Base-by-base conservation (phyloP, 495 filamentous ascomycete genomes). In the Patellaria atrata region DNA sequence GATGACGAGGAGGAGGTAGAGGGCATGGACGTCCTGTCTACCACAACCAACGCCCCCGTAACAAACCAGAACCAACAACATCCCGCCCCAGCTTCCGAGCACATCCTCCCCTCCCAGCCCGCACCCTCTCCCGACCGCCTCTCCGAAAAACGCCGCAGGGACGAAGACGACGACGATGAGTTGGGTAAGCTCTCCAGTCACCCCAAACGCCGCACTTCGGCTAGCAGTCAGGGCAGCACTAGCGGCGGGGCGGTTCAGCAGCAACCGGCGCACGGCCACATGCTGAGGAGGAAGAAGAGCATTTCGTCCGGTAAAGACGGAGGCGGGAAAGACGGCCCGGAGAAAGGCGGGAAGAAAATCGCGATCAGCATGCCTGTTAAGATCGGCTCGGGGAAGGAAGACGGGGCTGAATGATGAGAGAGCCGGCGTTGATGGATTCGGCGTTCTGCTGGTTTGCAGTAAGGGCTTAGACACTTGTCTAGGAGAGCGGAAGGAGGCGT, bases 91-190 rank as follows among this genome's bases (percentile, higher is more conserved):
- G 17, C 34, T 24, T 5, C 36, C 33, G 38, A 63, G 48, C 23
- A 41, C 14, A 33, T 30, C 34, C 17, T 40, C 4, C 46, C 38
- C 4, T 60, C 70, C 4, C 75, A 71, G 22, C n/a, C n/a, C n/a
- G n/a, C n/a, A n/a, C n/a, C n/a, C n/a, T n/a, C n/a, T n/a, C 80
- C 75, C 0, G 84, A 91, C 50, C 65, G 81, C 35, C 47, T 94
- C n/a, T 73, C 84, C 0, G 85, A 94, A 57, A 94, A 94, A 52
- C 79, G 89, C 37, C 68, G 89, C 27, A 70, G 89, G 24, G 85
- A 92, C 46, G 84, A 94, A 43, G 86, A 94, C 35, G 69, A 73
- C 40, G 43, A 71, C 38, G 48, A 67, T 37, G 47, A 63, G 62
- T 22, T 70, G 24, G 22, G 51, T 41, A 47, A 60, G 50, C 37